phyloP scores from a whole-genome alignment of 108 stramenopile genomes.

The Epithemia pelagica region DNA sequence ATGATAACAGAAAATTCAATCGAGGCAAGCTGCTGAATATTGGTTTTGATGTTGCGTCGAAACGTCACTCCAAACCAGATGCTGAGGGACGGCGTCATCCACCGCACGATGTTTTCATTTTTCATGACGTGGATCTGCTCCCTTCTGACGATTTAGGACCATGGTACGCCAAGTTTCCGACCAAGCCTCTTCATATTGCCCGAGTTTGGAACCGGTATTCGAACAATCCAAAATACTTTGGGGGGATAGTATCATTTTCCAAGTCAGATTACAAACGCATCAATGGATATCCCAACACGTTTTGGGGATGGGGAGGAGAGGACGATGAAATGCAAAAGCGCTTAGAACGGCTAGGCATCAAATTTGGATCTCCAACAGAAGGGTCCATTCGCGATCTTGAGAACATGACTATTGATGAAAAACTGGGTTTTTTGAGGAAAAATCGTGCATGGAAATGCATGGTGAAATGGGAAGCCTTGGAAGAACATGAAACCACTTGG shows the following conservation, averaged over 20 bases:
- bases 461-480: slow-evolving; percentile 92
- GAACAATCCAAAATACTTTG: slow-evolving; percentile 96
- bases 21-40: slow-evolving; percentile 99
- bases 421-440: slow-evolving; percentile 58
- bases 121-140: slow-evolving; percentile 98
- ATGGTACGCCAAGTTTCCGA: slow-evolving; percentile 80
- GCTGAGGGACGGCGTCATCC: slow-evolving; percentile 2
- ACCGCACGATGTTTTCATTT: slow-evolving; percentile 81
- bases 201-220: slow-evolving; percentile 96
- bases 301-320: slow-evolving; percentile 99
- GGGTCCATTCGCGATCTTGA: slow-evolving; percentile 68
- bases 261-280: slow-evolving; percentile 77
- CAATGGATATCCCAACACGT: slow-evolving; percentile 96
- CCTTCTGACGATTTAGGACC: slow-evolving; percentile 66
- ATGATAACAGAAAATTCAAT: slow-evolving; percentile 97
- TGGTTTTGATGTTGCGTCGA: slow-evolving; percentile 89
- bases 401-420: slow-evolving; percentile 66
- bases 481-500: slow-evolving; percentile 92
- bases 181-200: slow-evolving; percentile 90
- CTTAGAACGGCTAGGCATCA: slow-evolving; percentile 54
- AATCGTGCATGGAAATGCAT: slow-evolving; percentile 95
- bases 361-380: slow-evolving; percentile 56
- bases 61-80: slow-evolving; percentile 3
- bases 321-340: slow-evolving; percentile 97
- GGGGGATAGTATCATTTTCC: slow-evolving; percentile 91